A percentile compares a stretch with the other conserved stretches of the same genome.
Evolutionary conservation across 768 basidiomycete species (phyloP).

Genomic region (Russula sp.): DNA sequence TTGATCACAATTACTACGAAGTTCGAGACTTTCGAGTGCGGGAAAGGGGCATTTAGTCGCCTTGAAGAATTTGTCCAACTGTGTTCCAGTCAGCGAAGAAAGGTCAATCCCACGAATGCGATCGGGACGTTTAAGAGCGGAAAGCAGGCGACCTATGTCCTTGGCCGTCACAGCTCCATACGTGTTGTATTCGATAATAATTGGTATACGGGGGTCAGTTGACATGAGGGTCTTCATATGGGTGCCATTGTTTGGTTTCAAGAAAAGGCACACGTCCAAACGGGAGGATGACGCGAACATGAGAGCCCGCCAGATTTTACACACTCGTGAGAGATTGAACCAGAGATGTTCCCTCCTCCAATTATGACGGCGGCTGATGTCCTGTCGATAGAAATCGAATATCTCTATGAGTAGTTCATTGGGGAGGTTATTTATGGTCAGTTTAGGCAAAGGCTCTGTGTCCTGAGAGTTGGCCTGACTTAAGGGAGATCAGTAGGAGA

Average conservation of each 20-base stretch:
- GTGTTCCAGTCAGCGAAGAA: neutral
- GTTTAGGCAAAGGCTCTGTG: neutral
- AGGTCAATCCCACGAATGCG: conserved; percentile 1
- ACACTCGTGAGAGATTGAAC: conserved; percentile 9
- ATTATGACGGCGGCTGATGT: too few species aligned
- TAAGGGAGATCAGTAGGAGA: neutral
- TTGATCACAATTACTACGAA: neutral
- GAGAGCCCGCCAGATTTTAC: conserved; percentile 1
- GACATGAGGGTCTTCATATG: neutral
- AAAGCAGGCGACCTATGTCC: neutral
- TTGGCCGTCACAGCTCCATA: neutral
- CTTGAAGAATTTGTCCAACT: neutral
- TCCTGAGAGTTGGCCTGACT: neutral
- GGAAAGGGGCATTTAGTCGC: neutral
- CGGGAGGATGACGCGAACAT: neutral
- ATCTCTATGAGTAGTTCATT: neutral
- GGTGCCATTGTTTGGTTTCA: neutral
- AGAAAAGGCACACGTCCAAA: neutral
- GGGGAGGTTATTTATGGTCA: neutral
- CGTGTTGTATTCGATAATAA: neutral
- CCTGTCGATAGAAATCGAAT: neutral
- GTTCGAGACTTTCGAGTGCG: conserved; percentile 6
- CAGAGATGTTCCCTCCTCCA: neutral
- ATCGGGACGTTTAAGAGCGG: neutral
- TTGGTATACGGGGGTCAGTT: neutral